Percentiles rank a stretch among this genome's conserved stretches.
phyloP scores from a whole-genome alignment of 78 protist genomes.

The Emiliania huxleyi region DNA sequence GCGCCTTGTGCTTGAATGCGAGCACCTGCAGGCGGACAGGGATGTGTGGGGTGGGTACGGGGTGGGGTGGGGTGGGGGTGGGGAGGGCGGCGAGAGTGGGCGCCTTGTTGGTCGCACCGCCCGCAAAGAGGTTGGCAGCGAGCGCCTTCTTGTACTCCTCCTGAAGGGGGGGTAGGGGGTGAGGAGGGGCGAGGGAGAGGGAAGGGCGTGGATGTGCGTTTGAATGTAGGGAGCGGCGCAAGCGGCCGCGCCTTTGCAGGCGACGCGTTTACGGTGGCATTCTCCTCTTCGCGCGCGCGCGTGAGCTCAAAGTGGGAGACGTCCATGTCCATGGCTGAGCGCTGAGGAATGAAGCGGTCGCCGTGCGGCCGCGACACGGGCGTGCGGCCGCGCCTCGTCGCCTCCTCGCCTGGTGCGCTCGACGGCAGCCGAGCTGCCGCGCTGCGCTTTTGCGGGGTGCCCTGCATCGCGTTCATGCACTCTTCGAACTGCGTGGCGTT shows the following conservation, averaged over 20 bases:
- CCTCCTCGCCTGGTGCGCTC: too few relatives aligned
- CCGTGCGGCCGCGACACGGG: background rate
- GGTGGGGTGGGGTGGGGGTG: background rate
- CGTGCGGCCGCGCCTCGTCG: too few relatives aligned
- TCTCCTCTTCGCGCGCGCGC: background rate
- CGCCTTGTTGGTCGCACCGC: background rate
- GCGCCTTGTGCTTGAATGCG: constrained; percentile 84
- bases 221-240: too few relatives aligned
- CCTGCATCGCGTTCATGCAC: too few relatives aligned
- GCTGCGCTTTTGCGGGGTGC: too few relatives aligned
- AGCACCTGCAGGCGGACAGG: constrained; percentile 58
- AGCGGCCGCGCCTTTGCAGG: too few relatives aligned
- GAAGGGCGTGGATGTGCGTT: too few relatives aligned
- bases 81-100: background rate
- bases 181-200: too few relatives aligned
- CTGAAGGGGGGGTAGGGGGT: too few relatives aligned
- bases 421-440: too few relatives aligned
- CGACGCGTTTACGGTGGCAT: background rate
- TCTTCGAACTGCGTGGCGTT: too few relatives aligned
- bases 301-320: constrained; percentile 15
- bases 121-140: background rate
- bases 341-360: constrained; percentile 64
- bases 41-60: too few relatives aligned
- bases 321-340: constrained; percentile 53
- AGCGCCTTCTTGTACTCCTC: constrained; percentile 44